Evolutionary conservation across 345 rosid species (phyloP), one percentile per base, ranked within the genome.

Genomic region (Citrus hindsii): DNA sequence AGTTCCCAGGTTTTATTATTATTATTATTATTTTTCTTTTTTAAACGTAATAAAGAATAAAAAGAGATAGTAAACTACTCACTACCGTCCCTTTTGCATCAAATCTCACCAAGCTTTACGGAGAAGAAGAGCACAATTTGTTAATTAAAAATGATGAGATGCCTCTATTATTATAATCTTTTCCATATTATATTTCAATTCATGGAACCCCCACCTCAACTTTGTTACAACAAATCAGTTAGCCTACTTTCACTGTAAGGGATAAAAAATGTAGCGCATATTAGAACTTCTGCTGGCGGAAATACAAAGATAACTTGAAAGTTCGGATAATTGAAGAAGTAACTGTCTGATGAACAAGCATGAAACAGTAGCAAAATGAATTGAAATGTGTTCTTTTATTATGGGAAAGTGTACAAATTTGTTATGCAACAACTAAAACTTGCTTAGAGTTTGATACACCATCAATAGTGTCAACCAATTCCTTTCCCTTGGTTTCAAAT

Each of bases 401-500:
- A 53, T 53, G 2, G 8, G 58, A 53, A 18, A 53, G 21, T 18
- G 58, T 18, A 53, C 58, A 53, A 6, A 53, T 22, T 53, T 53
- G 22, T 18, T 0, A 53, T 53, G 58, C 58, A 53, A 53, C 58
- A 53, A 53, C 58, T 53, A 18, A 53, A 53, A 4, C 58, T 18
- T 53, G 58, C 5, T 53, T 18, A 53, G 58, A 53, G 22, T 19
- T 53, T 19, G 22, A 53, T 53, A 53, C 21, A 53, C 7, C 58
- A 53, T 53, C 58, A 0, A 18, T 53, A 18, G 67, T 78, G 10
- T 90, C 88, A 3, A 51, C 76, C 55, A 90, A 67, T 30, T 86
- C 81, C 37, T 80, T 80, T 69, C 94, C 94, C 65, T 82, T 91
- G 18, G 94, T 88, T 67, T 91, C 94, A 37, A 79, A 73, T 3